phyloP scores from a whole-genome alignment of 2,329 filamentous ascomycete genomes.

The Diaporthe longicolla region DNA sequence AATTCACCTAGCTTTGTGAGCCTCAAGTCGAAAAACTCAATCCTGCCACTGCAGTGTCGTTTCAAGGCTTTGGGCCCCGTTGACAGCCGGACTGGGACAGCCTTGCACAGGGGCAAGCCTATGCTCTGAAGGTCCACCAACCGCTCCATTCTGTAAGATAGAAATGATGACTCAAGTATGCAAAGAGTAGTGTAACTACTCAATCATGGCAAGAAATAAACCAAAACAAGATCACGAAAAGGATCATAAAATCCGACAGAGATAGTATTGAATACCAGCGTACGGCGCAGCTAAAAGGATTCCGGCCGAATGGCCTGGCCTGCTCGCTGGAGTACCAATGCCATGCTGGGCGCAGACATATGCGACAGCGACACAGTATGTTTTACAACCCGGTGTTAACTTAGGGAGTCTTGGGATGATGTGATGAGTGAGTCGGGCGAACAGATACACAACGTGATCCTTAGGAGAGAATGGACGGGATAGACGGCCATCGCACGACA shows the following conservation, averaged over 20 bases:
- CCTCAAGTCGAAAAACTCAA: not conserved
- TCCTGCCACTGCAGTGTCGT: not conserved
- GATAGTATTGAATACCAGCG: not conserved
- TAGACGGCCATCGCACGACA: not conserved
- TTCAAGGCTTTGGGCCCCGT: not conserved
- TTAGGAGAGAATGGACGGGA: not conserved
- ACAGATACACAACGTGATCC: not conserved
- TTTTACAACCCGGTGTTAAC: not conserved
- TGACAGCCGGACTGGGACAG: not conserved
- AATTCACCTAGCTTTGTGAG: not conserved
- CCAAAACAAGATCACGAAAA: not conserved
- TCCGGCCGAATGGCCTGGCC: not conserved
- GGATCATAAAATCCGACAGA: not conserved
- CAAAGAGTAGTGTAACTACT: not conserved
- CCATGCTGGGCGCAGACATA: slow-evolving; percentile 8
- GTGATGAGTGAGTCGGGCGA: no score
- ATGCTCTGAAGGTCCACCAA: not conserved
- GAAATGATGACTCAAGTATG: slow-evolving; percentile 37
- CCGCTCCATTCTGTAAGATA: not conserved
- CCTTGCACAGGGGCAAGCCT: not conserved
- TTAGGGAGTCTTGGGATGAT: not conserved
- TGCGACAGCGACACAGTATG: not conserved
- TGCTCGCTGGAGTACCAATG: not conserved
- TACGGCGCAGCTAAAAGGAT: slow-evolving; percentile 14
- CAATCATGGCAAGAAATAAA: not conserved